Percentiles rank a stretch among this genome's conserved stretches.
Evolutionary conservation across 116 monocot species (phyloP).

Genomic region (Zostera marina): DNA sequence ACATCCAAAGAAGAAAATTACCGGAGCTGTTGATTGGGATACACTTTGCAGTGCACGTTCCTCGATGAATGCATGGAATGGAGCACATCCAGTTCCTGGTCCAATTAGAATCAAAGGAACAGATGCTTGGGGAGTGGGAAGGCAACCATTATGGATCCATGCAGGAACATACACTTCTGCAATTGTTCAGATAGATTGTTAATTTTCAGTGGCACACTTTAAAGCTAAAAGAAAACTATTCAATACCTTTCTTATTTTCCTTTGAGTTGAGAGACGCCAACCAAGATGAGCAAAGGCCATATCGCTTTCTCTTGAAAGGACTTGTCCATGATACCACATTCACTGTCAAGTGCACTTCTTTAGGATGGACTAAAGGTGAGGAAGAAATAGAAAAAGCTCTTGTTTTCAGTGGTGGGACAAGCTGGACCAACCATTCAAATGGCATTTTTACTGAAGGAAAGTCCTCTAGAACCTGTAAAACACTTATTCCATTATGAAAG

Average conservation of each 20-base stretch:
- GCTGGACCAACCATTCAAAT: conserved; percentile 87
- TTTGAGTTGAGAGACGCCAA: conserved; percentile 57
- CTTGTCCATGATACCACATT: conserved; percentile 59
- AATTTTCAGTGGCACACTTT: no score
- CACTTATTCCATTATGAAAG: background rate
- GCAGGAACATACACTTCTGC: conserved; percentile 46
- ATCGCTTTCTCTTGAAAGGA: conserved; percentile 64
- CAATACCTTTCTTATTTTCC: conserved; percentile 18
- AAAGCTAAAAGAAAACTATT: no score
- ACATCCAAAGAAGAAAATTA: conserved; percentile 90
- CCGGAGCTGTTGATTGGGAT: conserved; percentile 21
- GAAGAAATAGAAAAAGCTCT: conserved; percentile 92
- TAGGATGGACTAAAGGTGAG: conserved; percentile 64
- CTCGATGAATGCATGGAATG: conserved; percentile 69
- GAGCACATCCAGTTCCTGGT: conserved; percentile 90
- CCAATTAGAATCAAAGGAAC: conserved; percentile 79
- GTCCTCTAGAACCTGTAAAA: conserved; percentile 60
- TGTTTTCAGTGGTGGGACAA: conserved; percentile 68
- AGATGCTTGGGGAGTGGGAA: conserved; percentile 51
- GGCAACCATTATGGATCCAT: conserved; percentile 50
- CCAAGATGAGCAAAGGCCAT: conserved; percentile 81
- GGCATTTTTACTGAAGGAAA: conserved; percentile 87
- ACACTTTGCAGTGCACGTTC: conserved; percentile 36
- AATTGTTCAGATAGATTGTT: background rate
- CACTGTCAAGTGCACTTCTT: conserved; percentile 76